These are phyloP conservation scores for Hymenoscyphus infarciens DNA, from an alignment of 2,329 filamentous ascomycete species.

Conservation along the genomic window DNA sequence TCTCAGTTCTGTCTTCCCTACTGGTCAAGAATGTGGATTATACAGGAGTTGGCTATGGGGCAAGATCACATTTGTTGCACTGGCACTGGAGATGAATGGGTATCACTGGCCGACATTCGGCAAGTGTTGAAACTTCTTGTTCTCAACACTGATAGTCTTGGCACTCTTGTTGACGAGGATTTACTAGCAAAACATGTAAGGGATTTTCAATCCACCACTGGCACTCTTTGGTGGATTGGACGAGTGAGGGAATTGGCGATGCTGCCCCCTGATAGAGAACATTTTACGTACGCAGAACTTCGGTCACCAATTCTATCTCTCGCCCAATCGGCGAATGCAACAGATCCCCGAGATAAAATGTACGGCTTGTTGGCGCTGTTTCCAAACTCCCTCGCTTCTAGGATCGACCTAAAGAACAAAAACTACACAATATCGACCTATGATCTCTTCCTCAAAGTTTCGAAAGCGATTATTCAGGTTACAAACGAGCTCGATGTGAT, in stretches of 20 bases:
- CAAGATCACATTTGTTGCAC: neutral
- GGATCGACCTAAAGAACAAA: neutral
- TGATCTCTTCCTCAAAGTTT: neutral
- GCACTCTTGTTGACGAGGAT: neutral
- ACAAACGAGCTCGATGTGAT: conserved; percentile 5
- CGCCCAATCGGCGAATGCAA: conserved; percentile 2
- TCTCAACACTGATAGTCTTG: neutral
- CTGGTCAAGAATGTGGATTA: conserved; percentile 9
- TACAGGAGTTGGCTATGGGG: conserved; percentile 5
- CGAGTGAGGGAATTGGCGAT: conserved; percentile 5
- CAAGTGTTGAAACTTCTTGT: conserved; percentile 7
- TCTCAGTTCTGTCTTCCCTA: neutral
- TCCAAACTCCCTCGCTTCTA: neutral
- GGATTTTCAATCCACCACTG: neutral
- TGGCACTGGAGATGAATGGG: neutral
- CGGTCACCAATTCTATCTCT: conserved; percentile 4
- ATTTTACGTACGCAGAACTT: conserved; percentile 4
- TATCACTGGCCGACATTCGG: neutral
- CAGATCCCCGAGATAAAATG: conserved; percentile 7
- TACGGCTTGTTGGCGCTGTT: neutral
- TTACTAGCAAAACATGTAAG: neutral
- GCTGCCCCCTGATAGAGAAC: neutral
- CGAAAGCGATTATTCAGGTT: conserved; percentile 1
- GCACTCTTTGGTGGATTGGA: conserved; percentile 2
- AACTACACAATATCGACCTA: conserved; percentile 3